Evolutionary conservation across 2,329 filamentous ascomycete genomes (phyloP), one percentile per base, ranked within the genome.

Genomic region (Pseudophaeomoniella oleicola): DNA sequence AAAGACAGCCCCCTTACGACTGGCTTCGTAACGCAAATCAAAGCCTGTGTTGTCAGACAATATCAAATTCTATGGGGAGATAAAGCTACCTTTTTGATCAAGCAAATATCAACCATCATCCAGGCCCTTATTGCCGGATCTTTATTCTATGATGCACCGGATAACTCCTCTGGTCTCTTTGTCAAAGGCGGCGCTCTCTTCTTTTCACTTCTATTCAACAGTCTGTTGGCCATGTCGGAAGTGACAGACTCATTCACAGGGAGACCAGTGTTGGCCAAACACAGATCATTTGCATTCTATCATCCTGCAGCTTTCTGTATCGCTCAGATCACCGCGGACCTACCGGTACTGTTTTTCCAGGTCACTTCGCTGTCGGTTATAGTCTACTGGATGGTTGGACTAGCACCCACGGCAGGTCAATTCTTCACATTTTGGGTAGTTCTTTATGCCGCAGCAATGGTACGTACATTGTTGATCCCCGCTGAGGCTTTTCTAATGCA

Each of bases 21-120:
- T 4, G 59, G 62, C 15, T 74, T 78, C 42, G 10, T 49, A 0
- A 53, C 56, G 1, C 75, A 83, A 46, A 63, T 79, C 16, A 66
- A 60, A 22, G 63, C 71, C 2, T 71, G 69, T 37, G 52, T 78
- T 11, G 54, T 51, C 14, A 66, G 78, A 4, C 75, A 80, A 43
- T 80, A 78, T 42, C 72, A 78, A 45, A 74, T 80, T 18, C 47
- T 81, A 2, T 71, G 68, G 63, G 75, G 75, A 30, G 75, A 81
- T 52, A 77, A 75, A 45, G 62, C 69, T 0, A 75, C 72, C 0
- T 72, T 79, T 29, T 44, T 75, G 41, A 74, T 79, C 55, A 78
- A 77, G 49, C 74, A 79, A 45, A 53, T 62, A 3, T 65, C 67
- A 0, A 75, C 69, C 1, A 47, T 80, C 5, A 46, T 64, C 0